phyloP scores from a whole-genome alignment of 108 stramenopile genomes.

The Asterionellopsis glacialis region DNA sequence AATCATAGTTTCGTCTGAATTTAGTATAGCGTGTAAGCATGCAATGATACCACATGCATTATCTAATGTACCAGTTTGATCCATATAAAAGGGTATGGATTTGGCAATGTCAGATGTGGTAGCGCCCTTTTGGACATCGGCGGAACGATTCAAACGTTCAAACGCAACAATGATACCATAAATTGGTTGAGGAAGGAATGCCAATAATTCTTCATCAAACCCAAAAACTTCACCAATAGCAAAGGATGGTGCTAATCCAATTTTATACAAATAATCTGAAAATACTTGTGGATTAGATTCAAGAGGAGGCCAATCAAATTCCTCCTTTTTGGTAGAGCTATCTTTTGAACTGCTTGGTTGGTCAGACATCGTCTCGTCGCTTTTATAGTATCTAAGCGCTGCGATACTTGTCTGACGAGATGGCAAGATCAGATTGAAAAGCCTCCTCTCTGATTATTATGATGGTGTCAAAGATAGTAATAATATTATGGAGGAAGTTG shows the following conservation, averaged over 20 bases:
- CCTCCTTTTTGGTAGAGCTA: conserved; percentile 10
- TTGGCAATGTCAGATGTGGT: neutral
- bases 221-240: conserved; percentile 50
- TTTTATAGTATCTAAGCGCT: no score
- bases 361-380: no score
- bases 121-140: neutral
- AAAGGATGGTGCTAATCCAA: conserved; percentile 35
- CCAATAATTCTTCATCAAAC: conserved; percentile 52
- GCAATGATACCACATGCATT: conserved; percentile 65
- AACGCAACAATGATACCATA: conserved; percentile 46
- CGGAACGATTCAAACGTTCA: conserved; percentile 37
- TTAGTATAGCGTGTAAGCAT: conserved; percentile 53
- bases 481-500: no score
- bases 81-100: conserved; percentile 34
- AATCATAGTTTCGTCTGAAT: conserved; percentile 18
- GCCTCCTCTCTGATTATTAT: no score
- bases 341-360: no score
- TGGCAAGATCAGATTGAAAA: no score
- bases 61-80: conserved; percentile 40
- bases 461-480: no score
- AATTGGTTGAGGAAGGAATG: conserved; percentile 47
- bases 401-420: no score
- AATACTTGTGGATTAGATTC: conserved; percentile 58
- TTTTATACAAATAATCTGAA: conserved; percentile 36
- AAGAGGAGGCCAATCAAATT: conserved; percentile 60